These are phyloP conservation scores for Monosporascus cannonballus DNA, from an alignment of 2,329 filamentous ascomycete genomes.

Conservation along the genomic window DNA sequence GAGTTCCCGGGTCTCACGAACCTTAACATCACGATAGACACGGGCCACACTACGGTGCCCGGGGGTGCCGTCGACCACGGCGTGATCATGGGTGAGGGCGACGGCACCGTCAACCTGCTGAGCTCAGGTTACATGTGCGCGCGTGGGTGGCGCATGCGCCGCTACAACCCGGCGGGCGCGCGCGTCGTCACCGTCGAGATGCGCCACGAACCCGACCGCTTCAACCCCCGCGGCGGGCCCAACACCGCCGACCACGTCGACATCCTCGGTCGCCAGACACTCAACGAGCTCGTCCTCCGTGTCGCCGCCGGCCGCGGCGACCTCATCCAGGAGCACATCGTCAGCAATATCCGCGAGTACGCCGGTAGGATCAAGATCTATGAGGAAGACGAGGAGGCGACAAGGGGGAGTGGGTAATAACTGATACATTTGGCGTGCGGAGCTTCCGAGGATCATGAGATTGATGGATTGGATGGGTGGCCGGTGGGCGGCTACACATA, in stretches of 20 bases:
- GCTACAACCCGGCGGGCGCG: conserved; percentile 83
- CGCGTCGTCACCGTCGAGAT: conserved; percentile 88
- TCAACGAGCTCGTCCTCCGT: conserved; percentile 85
- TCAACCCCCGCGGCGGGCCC: conserved; percentile 70
- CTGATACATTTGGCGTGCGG: not conserved
- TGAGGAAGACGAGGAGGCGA: conserved; percentile 45
- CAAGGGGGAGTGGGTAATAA: conserved; percentile 5
- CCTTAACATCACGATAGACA: conserved; percentile 71
- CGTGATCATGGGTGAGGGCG: conserved; percentile 91
- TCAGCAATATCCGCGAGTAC: conserved; percentile 78
- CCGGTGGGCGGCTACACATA: no score
- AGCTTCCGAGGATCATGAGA: no score
- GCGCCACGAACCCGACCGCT: conserved; percentile 91
- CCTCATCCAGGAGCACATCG: conserved; percentile 67
- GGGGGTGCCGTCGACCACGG: conserved; percentile 60
- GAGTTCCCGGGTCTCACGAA: conserved; percentile 60
- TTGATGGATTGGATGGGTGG: no score
- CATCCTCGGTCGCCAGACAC: conserved; percentile 78
- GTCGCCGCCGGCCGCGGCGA: conserved; percentile 83
- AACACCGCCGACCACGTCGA: conserved; percentile 89
- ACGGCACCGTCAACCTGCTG: conserved; percentile 91
- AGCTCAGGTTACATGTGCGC: conserved; percentile 96
- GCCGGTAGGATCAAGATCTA: conserved; percentile 77
- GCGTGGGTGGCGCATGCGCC: conserved; percentile 86
- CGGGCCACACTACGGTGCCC: conserved; percentile 38